Percentiles rank a stretch among this genome's conserved stretches.
phyloP scores from a whole-genome alignment of 192 early-diverging fungal genomes.

The Backusella westeae region DNA sequence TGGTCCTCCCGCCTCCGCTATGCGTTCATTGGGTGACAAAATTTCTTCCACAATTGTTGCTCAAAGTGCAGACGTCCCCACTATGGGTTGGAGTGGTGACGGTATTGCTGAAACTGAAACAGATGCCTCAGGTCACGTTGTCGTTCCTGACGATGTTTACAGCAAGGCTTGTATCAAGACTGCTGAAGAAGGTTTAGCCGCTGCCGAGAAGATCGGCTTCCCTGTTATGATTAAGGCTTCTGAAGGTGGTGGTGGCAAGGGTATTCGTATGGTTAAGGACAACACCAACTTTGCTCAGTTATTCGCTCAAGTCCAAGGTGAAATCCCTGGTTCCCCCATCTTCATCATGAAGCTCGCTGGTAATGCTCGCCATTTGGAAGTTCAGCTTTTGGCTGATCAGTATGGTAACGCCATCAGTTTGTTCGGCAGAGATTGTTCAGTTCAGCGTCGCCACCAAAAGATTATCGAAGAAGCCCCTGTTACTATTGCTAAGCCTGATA shows the following conservation, averaged over 20 bases:
- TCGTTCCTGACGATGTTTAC: constrained; percentile 82
- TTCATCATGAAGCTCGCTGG: constrained; percentile 99
- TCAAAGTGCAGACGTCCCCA: constrained; percentile 94
- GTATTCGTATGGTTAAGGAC: constrained; percentile 91
- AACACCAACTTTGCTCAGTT: constrained; percentile 68
- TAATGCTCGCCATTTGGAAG: constrained; percentile 94
- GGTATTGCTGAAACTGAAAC: constrained; percentile 72
- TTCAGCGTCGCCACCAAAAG: constrained; percentile 98
- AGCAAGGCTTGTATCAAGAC: constrained; percentile 80
- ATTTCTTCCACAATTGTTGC: constrained; percentile 99
- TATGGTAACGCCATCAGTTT: constrained; percentile 98
- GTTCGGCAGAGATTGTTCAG: constrained; percentile 98
- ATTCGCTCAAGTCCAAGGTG: constrained; percentile 88
- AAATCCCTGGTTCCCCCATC: constrained; percentile 96
- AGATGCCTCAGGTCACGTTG: constrained; percentile 71
- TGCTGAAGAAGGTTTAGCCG: constrained; percentile 80
- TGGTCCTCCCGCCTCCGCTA: constrained; percentile 93
- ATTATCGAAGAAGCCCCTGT: constrained; percentile 99
- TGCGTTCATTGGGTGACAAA: constrained; percentile 99
- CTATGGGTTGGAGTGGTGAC: constrained; percentile 92
- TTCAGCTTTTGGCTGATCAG: constrained; percentile 93
- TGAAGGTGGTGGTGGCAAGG: constrained; percentile 98
- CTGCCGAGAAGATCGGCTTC: constrained; percentile 89
- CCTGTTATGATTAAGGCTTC: constrained; percentile 99
- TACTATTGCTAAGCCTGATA: constrained; percentile 74